Evolutionary conservation across 2,329 filamentous ascomycete species (phyloP).

Genomic region (Lithohypha guttulata): DNA sequence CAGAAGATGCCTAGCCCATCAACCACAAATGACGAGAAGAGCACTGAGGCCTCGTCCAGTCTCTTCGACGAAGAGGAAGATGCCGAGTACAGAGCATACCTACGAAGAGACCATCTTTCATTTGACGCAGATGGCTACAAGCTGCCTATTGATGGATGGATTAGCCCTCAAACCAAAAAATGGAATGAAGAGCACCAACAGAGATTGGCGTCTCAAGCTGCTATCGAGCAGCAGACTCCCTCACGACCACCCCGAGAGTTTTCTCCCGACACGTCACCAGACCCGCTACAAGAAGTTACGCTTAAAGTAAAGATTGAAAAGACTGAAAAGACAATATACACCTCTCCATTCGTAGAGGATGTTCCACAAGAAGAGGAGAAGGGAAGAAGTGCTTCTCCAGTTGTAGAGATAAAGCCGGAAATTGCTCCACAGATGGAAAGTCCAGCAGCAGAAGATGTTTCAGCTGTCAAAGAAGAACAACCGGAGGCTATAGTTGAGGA

Average conservation of each 20-base stretch:
- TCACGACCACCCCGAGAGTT: not conserved
- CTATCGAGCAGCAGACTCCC: not conserved
- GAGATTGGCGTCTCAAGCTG: not conserved
- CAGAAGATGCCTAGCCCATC: not conserved
- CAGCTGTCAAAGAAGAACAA: no score
- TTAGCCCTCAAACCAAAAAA: constrained; percentile 3
- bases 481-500: no score
- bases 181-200: constrained; percentile 2
- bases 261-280: not conserved
- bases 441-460: not conserved
- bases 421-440: not conserved
- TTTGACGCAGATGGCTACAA: constrained; percentile 4
- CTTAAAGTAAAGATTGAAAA: not conserved
- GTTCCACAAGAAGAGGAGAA: not conserved
- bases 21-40: not conserved
- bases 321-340: not conserved
- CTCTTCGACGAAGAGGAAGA: not conserved
- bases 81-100: not conserved
- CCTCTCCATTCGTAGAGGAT: not conserved
- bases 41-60: not conserved
- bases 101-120: not conserved
- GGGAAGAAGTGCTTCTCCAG: not conserved
- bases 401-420: not conserved
- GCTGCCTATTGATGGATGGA: not conserved
- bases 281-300: not conserved